Evolutionary conservation across 768 basidiomycete species (phyloP).

Genomic region (Boletus huronensis): DNA sequence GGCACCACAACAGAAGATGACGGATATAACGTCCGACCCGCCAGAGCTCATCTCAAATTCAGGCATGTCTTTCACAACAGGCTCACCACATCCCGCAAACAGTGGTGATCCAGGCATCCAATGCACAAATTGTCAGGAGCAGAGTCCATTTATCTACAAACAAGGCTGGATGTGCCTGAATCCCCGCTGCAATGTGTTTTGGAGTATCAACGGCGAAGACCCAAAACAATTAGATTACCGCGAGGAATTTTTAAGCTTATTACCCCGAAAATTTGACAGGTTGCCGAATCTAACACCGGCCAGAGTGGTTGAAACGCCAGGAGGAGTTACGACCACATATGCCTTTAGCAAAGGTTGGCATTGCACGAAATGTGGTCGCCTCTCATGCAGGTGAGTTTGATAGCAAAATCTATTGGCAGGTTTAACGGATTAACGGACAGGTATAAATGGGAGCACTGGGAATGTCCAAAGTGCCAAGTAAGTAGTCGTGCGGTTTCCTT

Average conservation of each 20-base stretch:
- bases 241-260: conserved; percentile 42
- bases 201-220: conserved; percentile 34
- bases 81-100: not conserved
- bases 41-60: not conserved
- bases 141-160: conserved; percentile 52
- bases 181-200: conserved; percentile 56
- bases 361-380: conserved; percentile 63
- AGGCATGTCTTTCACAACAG: not conserved
- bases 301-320: conserved; percentile 25
- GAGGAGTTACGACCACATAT: conserved; percentile 48
- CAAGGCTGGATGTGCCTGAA: conserved; percentile 63
- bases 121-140: conserved; percentile 44
- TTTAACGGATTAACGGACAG: conserved; percentile 36
- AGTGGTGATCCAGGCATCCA: not conserved
- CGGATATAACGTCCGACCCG: not conserved
- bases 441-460: conserved; percentile 71
- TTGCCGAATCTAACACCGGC: conserved; percentile 41
- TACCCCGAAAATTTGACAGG: conserved; percentile 27
- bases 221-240: conserved; percentile 46
- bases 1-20: conserved; percentile 20
- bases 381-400: conserved; percentile 62
- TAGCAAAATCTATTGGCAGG: not conserved
- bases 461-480: conserved; percentile 63
- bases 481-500: conserved; percentile 1
- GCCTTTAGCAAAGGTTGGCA: conserved; percentile 66